Evolutionary conservation across 169 alveolate species (phyloP).

Genomic region (Babesia sp.): DNA sequence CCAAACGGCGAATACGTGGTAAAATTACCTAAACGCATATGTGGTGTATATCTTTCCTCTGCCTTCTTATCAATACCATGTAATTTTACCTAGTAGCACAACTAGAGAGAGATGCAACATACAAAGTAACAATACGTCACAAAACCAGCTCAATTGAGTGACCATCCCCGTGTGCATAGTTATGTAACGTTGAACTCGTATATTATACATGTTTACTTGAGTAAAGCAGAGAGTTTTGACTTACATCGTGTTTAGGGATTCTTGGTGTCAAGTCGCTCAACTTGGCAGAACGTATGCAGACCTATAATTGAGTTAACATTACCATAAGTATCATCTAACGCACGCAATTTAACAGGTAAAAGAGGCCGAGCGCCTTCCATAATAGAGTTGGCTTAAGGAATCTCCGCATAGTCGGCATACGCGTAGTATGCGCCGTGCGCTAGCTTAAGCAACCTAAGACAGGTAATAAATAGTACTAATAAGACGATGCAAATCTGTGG

Average conservation of each 20-base stretch:
- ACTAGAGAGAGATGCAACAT: background rate
- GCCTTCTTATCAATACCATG: too few relatives aligned
- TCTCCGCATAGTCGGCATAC: slow-evolving; percentile 2
- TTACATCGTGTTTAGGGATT: background rate
- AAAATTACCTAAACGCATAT: background rate
- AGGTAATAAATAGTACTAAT: background rate
- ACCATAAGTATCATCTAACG: background rate
- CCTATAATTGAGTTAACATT: background rate
- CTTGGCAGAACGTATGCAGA: slow-evolving; percentile 10
- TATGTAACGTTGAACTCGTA: too few relatives aligned
- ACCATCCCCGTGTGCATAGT: too few relatives aligned
- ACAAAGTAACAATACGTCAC: background rate
- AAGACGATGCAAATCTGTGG: background rate
- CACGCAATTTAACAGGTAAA: background rate
- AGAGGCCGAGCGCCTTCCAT: background rate
- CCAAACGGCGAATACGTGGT: background rate
- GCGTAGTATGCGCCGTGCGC: background rate
- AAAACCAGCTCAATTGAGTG: too few relatives aligned
- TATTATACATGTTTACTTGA: background rate
- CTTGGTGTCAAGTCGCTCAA: slow-evolving; percentile 34
- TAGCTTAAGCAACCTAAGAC: background rate
- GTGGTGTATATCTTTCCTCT: too few relatives aligned
- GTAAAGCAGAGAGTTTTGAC: background rate
- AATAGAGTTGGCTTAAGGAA: background rate
- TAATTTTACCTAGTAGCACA: background rate